These are phyloP conservation scores for Microcos paniculata DNA, from an alignment of 345 rosid genomes.

Conservation along the genomic window DNA sequence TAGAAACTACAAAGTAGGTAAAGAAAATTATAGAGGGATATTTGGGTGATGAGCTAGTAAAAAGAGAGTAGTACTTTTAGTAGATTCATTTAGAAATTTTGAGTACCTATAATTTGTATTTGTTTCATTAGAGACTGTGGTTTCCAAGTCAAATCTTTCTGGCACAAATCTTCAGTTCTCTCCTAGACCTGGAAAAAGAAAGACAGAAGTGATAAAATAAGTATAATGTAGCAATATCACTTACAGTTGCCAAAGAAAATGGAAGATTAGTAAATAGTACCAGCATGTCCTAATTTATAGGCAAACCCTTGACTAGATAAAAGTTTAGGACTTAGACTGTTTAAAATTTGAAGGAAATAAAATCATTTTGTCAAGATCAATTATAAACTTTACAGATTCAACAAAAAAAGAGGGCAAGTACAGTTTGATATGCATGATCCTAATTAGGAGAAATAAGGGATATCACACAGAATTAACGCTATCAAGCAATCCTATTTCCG, in stretches of 20 bases:
- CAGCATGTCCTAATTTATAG: background rate
- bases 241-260: background rate
- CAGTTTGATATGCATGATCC: background rate
- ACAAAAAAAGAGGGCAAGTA: background rate
- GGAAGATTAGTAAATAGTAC: background rate
- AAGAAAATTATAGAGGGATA: too few species aligned
- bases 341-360: background rate
- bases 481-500: background rate
- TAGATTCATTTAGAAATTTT: background rate
- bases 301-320: background rate
- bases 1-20: background rate
- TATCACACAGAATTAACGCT: background rate
- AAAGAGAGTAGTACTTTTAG: background rate
- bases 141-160: constrained; percentile 74
- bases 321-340: background rate
- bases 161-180: constrained; percentile 88
- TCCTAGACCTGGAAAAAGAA: constrained; percentile 79
- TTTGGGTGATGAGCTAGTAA: background rate
- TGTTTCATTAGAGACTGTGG: constrained; percentile 82
- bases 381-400: background rate
- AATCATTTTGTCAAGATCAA: background rate
- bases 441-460: too few species aligned
- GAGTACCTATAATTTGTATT: constrained; percentile 84
- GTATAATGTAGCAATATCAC: background rate
- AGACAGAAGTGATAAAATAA: background rate